Conservation (phyloP, 2,329 filamentous ascomycete genomes). For the Fusarium oligoseptatum region DNA sequence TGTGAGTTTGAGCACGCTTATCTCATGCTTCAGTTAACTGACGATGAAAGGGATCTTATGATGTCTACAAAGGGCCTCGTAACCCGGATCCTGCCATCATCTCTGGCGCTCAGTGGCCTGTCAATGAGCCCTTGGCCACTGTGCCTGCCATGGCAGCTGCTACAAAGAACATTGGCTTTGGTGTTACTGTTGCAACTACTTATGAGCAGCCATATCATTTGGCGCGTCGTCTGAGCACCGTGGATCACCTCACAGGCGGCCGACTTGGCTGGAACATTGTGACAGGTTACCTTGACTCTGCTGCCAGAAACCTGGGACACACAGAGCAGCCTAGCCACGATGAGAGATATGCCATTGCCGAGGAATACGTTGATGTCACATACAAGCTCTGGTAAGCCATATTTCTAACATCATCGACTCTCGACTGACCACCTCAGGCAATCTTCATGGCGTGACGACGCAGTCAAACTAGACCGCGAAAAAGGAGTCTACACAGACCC, state of each 20-base stretch:
- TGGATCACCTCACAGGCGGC: constrained; percentile 77
- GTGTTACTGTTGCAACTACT: constrained; percentile 75
- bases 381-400: constrained; percentile 70
- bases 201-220: constrained; percentile 79
- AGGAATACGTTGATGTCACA: constrained; percentile 69
- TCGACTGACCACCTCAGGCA: constrained; percentile 42
- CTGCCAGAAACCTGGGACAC: constrained; percentile 72
- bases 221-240: constrained; percentile 73
- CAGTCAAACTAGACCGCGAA: constrained; percentile 67
- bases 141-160: constrained; percentile 77
- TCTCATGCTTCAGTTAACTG: background rate
- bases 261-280: constrained; percentile 68
- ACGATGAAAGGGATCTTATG: constrained; percentile 67
- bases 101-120: constrained; percentile 77
- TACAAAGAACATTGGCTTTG: constrained; percentile 76
- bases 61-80: constrained; percentile 74
- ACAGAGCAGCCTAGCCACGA: constrained; percentile 63
- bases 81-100: constrained; percentile 67
- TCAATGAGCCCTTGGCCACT: constrained; percentile 74
- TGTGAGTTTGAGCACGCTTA: constrained; percentile 21
- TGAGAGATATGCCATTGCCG: constrained; percentile 70
- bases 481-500: constrained; percentile 61
- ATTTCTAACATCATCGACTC: background rate
- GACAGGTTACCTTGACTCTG: constrained; percentile 76
- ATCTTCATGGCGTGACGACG: constrained; percentile 71